These are phyloP conservation scores for Prunus campanulata DNA, from an alignment of 306 rosid genomes.

Conservation along the genomic window DNA sequence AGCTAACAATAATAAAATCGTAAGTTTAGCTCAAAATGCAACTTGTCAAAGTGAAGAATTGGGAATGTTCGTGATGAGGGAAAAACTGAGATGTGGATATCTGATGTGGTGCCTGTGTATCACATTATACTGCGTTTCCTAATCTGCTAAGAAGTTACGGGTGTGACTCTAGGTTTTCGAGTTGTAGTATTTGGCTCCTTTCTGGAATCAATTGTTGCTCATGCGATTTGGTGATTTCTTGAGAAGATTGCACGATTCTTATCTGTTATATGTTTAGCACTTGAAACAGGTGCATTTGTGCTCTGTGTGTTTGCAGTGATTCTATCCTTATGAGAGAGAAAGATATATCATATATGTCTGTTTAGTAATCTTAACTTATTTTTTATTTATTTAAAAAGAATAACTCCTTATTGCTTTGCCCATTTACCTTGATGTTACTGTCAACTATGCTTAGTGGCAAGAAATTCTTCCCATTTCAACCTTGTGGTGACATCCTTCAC, in stretches of 20 bases:
- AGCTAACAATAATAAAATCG: background rate
- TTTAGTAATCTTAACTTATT: background rate
- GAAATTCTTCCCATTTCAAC: background rate
- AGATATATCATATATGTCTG: background rate
- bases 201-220: conserved; percentile 2
- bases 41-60: background rate
- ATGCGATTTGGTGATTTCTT: background rate
- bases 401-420: background rate
- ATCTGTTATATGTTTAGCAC: background rate
- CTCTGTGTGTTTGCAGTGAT: background rate
- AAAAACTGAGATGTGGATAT: background rate
- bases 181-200: background rate
- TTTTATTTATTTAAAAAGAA: too few relatives aligned
- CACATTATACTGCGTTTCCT: background rate
- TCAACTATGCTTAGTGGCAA: background rate
- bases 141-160: background rate
- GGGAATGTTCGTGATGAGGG: background rate
- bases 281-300: background rate
- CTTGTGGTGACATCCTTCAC: background rate
- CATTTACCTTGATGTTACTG: background rate
- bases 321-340: background rate
- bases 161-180: background rate
- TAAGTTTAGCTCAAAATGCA: background rate
- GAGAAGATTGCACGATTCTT: background rate
- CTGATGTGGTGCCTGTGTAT: background rate